These are phyloP conservation scores for Aspergillus hortae DNA, from an alignment of 2,329 filamentous ascomycete species.

Conservation along the genomic window DNA sequence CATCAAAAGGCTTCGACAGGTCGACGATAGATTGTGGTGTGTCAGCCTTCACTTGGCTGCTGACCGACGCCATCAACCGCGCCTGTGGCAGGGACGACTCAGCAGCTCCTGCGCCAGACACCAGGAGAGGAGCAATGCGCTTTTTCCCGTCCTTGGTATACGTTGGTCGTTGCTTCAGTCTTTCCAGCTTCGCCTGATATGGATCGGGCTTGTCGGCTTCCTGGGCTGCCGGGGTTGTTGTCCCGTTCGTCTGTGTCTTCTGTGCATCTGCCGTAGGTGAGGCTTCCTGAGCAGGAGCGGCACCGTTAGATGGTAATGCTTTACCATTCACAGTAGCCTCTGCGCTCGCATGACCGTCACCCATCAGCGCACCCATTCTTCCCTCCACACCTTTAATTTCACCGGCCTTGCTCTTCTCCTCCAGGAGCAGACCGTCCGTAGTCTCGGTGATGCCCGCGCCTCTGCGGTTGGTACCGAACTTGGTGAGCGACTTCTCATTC, in stretches of 20 bases:
- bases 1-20: constrained; percentile 89
- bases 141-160: constrained; percentile 97
- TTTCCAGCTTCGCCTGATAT: constrained; percentile 58
- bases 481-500: constrained; percentile 88
- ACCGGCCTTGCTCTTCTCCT: constrained; percentile 87
- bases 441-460: constrained; percentile 90
- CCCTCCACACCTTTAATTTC: constrained; percentile 88
- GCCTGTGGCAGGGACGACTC: constrained; percentile 86
- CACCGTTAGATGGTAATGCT: constrained; percentile 43
- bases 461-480: constrained; percentile 84
- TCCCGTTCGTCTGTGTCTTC: constrained; percentile 37
- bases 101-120: constrained; percentile 82
- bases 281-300: constrained; percentile 30
- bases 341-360: constrained; percentile 62
- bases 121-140: constrained; percentile 83
- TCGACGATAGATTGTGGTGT: constrained; percentile 80
- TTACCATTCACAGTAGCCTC: constrained; percentile 52
- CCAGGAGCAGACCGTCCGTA: constrained; percentile 79
- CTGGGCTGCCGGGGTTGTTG: constrained; percentile 26
- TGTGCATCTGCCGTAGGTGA: constrained; percentile 30
- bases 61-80: constrained; percentile 74
- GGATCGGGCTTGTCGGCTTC: constrained; percentile 48
- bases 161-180: constrained; percentile 85
- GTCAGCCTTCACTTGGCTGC: constrained; percentile 63
- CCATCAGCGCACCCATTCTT: constrained; percentile 98